Percentiles rank a stretch among this genome's conserved stretches.
Evolutionary conservation across 768 basidiomycete genomes (phyloP).

Genomic region (Lanmaoa pseudosensibilis): DNA sequence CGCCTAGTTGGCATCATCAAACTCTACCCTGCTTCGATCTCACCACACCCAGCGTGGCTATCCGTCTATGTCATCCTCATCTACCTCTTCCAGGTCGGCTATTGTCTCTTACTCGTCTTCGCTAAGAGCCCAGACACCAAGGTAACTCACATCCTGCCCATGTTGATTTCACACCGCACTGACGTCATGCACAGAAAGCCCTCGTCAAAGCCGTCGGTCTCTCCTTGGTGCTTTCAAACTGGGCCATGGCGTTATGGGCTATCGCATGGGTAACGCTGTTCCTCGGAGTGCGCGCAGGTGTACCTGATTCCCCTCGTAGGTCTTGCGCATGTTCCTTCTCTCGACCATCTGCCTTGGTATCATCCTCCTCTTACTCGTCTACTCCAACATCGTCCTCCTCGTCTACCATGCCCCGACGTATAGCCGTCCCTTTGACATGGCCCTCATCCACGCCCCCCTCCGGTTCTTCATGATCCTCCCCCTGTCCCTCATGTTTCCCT

Average conservation of each 20-base stretch:
- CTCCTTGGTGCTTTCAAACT: constrained; percentile 74
- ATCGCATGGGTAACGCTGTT: constrained; percentile 58
- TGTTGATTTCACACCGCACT: background rate
- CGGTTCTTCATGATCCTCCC: constrained; percentile 66
- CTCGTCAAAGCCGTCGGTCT: constrained; percentile 79
- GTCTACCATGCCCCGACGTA: constrained; percentile 65
- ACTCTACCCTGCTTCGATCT: constrained; percentile 66
- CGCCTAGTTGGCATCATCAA: constrained; percentile 48
- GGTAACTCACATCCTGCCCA: constrained; percentile 33
- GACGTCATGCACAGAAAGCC: constrained; percentile 45
- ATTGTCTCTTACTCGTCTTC: constrained; percentile 75
- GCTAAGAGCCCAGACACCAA: constrained; percentile 79
- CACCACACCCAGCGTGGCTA: constrained; percentile 60
- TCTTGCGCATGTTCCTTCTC: constrained; percentile 73
- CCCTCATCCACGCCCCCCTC: constrained; percentile 86
- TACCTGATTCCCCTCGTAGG: constrained; percentile 35
- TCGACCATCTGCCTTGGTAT: constrained; percentile 75
- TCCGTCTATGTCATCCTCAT: constrained; percentile 60
- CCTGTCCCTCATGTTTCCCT: constrained; percentile 44
- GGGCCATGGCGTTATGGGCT: constrained; percentile 79
- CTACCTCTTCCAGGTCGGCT: constrained; percentile 72
- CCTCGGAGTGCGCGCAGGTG: fast-evolving
- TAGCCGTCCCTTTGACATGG: constrained; percentile 67
- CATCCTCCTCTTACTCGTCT: constrained; percentile 67
- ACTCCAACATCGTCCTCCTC: constrained; percentile 76